Conservation (phyloP, 495 filamentous ascomycete species). For the Penicillium lagena region DNA sequence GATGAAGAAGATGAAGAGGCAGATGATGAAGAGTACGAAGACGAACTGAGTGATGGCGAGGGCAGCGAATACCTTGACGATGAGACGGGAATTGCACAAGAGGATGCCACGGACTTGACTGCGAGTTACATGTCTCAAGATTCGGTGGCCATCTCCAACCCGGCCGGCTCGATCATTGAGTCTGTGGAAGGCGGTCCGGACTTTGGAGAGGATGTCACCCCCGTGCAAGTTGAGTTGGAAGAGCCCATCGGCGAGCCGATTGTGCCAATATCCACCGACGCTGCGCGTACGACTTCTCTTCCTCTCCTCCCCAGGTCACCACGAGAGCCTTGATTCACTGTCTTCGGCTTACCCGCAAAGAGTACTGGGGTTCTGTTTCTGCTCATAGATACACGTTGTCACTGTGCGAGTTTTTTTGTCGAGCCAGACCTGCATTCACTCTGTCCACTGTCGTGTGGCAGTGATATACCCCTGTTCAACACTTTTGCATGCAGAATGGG, state of each 20-base stretch:
- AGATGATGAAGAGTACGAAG: constrained; percentile 34
- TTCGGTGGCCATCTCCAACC: constrained; percentile 44
- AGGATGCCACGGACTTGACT: constrained; percentile 30
- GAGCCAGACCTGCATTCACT: constrained; percentile 10
- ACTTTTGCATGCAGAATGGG: constrained; percentile 16
- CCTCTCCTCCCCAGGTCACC: constrained; percentile 17
- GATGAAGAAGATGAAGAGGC: constrained; percentile 35
- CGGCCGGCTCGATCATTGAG: constrained; percentile 34
- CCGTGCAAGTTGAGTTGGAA: constrained; percentile 9
- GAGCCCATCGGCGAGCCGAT: not conserved
- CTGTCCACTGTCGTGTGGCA: not conserved
- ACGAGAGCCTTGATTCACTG: constrained; percentile 3
- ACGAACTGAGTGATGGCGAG: constrained; percentile 32
- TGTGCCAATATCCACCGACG: not conserved
- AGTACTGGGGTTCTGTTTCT: constrained; percentile 1
- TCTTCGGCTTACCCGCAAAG: not conserved
- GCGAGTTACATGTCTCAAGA: constrained; percentile 56
- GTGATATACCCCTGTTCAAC: constrained; percentile 20
- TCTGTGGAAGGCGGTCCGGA: constrained; percentile 20
- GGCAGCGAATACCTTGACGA: constrained; percentile 32
- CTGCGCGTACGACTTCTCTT: constrained; percentile 7
- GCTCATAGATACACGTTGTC: constrained; percentile 9
- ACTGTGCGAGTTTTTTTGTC: constrained; percentile 5
- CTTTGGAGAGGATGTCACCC: constrained; percentile 4
- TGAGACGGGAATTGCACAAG: constrained; percentile 33